Conservation (phyloP, 2,329 filamentous ascomycete genomes). For the Calycina marina region DNA sequence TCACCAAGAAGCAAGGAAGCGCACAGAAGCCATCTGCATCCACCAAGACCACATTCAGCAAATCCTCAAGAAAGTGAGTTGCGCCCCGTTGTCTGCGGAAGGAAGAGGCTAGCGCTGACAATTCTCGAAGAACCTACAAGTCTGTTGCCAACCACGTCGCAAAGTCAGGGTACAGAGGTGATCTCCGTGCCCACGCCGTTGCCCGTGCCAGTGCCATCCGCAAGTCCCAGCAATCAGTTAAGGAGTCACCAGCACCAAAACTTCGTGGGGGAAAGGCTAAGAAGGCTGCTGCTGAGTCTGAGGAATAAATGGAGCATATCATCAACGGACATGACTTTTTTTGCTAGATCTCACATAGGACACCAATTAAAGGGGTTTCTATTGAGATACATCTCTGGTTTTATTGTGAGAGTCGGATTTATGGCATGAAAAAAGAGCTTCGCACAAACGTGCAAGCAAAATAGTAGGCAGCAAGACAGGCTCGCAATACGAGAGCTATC, state of each 20-base stretch:
- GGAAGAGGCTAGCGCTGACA: neutral
- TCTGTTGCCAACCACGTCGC: conserved; percentile 68
- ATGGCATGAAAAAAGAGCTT: too few relatives aligned
- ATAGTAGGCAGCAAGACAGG: too few relatives aligned
- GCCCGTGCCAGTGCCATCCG: conserved; percentile 78
- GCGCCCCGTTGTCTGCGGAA: neutral
- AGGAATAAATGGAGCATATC: conserved; percentile 21
- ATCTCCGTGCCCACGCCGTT: conserved; percentile 66
- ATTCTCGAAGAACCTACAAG: conserved; percentile 63
- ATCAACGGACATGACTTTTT: conserved; percentile 11
- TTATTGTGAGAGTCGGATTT: too few relatives aligned
- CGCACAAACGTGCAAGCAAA: too few relatives aligned
- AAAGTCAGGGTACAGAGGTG: conserved; percentile 72
- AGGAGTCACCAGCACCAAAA: conserved; percentile 61
- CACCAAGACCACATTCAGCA: conserved; percentile 55
- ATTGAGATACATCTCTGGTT: too few relatives aligned
- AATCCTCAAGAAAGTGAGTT: conserved; percentile 68
- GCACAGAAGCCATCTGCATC: conserved; percentile 58
- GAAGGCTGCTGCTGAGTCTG: conserved; percentile 45
- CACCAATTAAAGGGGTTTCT: neutral
- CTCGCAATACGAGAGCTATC: too few relatives aligned
- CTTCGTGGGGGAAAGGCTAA: conserved; percentile 65
- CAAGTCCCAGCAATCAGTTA: conserved; percentile 62
- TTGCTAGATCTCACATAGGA: conserved; percentile 3
- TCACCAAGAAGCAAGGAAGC: conserved; percentile 69